Evolutionary conservation across 805 yeast species (phyloP), one percentile per base, ranked within the genome.

Genomic region (Barnettozyma salicaria): DNA sequence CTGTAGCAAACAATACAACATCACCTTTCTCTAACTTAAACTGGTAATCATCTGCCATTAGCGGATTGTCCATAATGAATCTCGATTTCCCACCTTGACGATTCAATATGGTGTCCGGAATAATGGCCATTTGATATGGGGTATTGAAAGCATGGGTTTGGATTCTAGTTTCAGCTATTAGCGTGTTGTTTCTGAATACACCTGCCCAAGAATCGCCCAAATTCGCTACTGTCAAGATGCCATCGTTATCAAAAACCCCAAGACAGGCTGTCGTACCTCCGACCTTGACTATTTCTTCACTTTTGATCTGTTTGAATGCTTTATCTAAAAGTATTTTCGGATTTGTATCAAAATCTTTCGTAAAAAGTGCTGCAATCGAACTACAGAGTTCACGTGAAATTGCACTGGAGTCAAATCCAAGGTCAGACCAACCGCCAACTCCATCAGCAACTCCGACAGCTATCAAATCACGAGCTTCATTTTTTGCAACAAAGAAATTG

Each of bases 171-270:
- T 81, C 79, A 27, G 72, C 60, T 2, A 82, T 67, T 32, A 88
- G 64, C 50, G 72, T 64, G 39, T 68, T 67, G 40, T 76, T 64
- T 45, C 98, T 68, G 55, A 88, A 83, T 3, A 89, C 74, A 13
- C 95, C 89, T 58, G 86, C 85, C 81, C 96, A 92, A 5, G 97
- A 88, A 59, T 90, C 98, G 9, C 98, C 98, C 37, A 90, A 61
- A 52, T 92, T 90, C 7, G 90, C 80, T 0, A 86, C 80, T 29
- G 65, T 61, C 25, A 90, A 56, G 8, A 45, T 46, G 21, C 79
- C 79, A 10, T 70, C 61, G 7, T 77, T 65, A 17, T 77, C 69
- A 34, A 83, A 65, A 9, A 80, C 68, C 1, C 96, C 97, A 35
- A 83, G 70, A 50, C 96, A 85, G 3, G 94, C 87, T 1, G 98